A percentile compares a stretch with the other conserved stretches of the same genome.
Conservation (phyloP, 257 asterid species). For the Cordia subcordata region DNA sequence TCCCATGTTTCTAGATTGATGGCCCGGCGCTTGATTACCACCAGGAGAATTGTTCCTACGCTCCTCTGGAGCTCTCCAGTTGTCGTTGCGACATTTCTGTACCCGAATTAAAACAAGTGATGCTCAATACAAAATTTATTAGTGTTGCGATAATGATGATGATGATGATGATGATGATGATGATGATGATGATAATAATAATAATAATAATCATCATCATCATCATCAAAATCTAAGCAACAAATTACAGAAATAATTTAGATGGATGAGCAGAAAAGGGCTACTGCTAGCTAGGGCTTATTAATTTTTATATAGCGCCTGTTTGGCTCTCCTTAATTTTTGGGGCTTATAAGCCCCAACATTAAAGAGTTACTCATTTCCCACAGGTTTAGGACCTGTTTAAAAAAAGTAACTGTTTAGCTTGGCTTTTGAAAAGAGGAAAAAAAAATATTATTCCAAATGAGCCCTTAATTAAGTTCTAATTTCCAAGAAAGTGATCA, state of each 20-base stretch:
- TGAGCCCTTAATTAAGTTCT: neutral
- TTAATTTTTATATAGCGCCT: too few relatives aligned
- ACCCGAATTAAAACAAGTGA: neutral
- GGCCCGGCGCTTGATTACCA: neutral
- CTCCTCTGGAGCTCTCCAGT: constrained; percentile 13
- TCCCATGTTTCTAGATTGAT: neutral
- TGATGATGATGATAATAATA: too few relatives aligned
- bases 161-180: too few relatives aligned
- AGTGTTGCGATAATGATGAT: neutral
- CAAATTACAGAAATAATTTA: too few relatives aligned
- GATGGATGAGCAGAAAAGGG: too few relatives aligned
- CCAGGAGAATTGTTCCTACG: neutral
- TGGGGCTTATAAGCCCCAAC: too few relatives aligned
- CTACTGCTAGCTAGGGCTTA: too few relatives aligned
- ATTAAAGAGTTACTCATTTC: too few relatives aligned
- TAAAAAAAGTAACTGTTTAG: neutral
- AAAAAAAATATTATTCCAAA: neutral
- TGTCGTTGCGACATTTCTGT: constrained; percentile 30
- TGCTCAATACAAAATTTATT: neutral
- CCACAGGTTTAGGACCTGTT: neutral
- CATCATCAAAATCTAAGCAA: too few relatives aligned
- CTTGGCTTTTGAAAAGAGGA: neutral
- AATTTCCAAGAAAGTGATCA: too few relatives aligned
- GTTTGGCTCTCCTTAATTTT: too few relatives aligned
- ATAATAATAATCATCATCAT: too few relatives aligned